Percentiles rank a stretch among this genome's conserved stretches.
Conservation (phyloP, 441 rosid species). For the Capsella rubella region DNA sequence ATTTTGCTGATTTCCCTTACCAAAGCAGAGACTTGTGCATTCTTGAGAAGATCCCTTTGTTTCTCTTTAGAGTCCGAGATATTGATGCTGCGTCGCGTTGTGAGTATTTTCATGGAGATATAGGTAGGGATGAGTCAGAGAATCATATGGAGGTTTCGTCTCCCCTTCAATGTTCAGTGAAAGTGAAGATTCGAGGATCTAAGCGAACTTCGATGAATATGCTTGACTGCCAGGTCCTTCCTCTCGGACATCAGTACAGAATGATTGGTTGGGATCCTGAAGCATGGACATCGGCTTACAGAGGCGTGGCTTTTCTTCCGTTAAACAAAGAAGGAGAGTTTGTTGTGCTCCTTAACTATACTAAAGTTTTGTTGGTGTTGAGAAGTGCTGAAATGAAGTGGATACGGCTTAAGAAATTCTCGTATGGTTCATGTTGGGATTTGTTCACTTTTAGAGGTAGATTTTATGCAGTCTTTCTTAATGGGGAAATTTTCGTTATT, state of each 20-base stretch:
- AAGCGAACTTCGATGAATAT: background rate
- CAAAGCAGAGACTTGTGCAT: background rate
- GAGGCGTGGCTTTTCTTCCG: conserved; percentile 13
- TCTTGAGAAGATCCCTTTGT: conserved; percentile 10
- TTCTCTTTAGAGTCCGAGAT: conserved; percentile 6
- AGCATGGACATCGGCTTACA: background rate
- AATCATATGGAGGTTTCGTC: background rate
- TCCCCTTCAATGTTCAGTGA: conserved; percentile 20
- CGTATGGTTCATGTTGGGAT: background rate
- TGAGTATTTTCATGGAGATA: background rate
- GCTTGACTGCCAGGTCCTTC: background rate
- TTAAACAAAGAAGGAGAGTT: conserved; percentile 14
- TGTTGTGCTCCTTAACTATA: background rate
- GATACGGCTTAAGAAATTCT: background rate
- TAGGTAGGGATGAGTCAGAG: background rate
- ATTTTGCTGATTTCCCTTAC: background rate
- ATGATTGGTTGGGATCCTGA: background rate
- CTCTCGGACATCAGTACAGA: background rate
- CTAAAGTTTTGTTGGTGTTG: background rate
- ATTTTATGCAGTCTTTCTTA: background rate
- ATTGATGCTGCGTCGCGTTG: background rate
- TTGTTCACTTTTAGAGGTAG: conserved; percentile 1
- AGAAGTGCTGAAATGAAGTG: conserved; percentile 15
- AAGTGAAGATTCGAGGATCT: background rate
- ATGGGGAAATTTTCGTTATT: background rate